Base-by-base conservation (phyloP, 2,329 filamentous ascomycete species). In the Cercospora nicotianae region DNA sequence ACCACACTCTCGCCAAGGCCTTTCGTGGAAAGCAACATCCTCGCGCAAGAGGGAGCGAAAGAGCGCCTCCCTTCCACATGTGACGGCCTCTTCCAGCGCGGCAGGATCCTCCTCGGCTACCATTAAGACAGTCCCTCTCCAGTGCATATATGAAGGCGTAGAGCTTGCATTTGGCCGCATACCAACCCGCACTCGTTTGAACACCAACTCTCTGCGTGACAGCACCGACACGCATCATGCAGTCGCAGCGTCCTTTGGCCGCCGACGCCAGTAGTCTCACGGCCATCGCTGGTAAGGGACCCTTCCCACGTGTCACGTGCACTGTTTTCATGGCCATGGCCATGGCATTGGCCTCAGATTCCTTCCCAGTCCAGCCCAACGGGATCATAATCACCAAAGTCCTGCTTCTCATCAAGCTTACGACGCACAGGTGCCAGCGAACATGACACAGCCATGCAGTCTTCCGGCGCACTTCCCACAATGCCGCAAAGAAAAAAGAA, bases 401-500 rank as follows among this genome's bases (percentile, higher is more conserved):
- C 31, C 28, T 39, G 30, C 31, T 57, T 31, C 55, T 45, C 16
- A 48, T 51, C 26, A 66, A 66, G 57, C 69, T 69, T 59, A 71
- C 55, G 51, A 51, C 18, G 26, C 23, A 57, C 45, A 70, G 68
- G n/a, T 36, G 63, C 45, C 33, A 68, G 48, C 42, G 36, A 67
- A 33, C 64, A 39, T 26, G 69, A 67, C 6, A 57, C 30, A 4
- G 58, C 57, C 13, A 23, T 63, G 39, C 63, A 48, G 23, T 64
- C 65, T 6, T 63, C 60, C 6, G 55, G 61, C 39, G 39, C 63
- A 8, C 30, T 63, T 58, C 48, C 67, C 5, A 28, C 60, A 5
- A 20, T 70, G 63, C 67, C 64, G 20, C 63, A 64, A 48, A 30
- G 65, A 18, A 72, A 72, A 45, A 73, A 73, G 66, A 70, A 71